Evolutionary conservation across 495 filamentous ascomycete species (phyloP), one percentile per base, ranked within the genome.

Genomic region (Podospora fimiseda): DNA sequence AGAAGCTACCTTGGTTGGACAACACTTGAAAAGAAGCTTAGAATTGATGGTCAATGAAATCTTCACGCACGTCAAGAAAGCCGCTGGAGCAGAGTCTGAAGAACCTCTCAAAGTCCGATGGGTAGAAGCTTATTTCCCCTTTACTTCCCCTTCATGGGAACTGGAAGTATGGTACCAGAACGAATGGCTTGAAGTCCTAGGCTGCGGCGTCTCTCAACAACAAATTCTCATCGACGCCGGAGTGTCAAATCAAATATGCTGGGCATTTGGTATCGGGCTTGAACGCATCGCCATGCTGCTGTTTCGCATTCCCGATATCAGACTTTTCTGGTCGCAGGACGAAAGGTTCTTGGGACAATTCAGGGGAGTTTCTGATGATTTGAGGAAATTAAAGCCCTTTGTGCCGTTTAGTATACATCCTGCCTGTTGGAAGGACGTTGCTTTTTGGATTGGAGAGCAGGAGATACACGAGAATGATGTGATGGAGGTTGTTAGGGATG

Each of bases 61-160:
- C 36, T 97, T 98, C 69, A 81, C 80, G 7, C 80, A 85, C 42
- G 92, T 88, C 9, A 83, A 80, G 56, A 78, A 77, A 53, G 89
- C 89, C 14, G 82, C 80, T 1, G 69, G 27, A 4, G 33, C 39
- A 0, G 73, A 72, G n/a, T n/a, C n/a, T 14, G 72, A 68, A 47
- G 66, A 90, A 56, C 89, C 91, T 20, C 70, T 97, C 40, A 84
- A 81, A 61, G 81, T 96, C 42, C 82, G 93, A 47, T 98, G 93
- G 93, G 84, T 97, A 2, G 91, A 96, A 64, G 90, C 93, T 2
- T 97, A 95, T 68, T 90, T 98, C 73, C 93, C 93, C 6, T 97
- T 96, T 65, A 98, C 93, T 0, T 88, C 82, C 39, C 93, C 94
- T 0, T 90, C 85, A 0, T 98, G 89, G 89, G 93, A 98, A 59